phyloP scores from a whole-genome alignment of 805 yeast species.

The Lipomyces mesembrius region DNA sequence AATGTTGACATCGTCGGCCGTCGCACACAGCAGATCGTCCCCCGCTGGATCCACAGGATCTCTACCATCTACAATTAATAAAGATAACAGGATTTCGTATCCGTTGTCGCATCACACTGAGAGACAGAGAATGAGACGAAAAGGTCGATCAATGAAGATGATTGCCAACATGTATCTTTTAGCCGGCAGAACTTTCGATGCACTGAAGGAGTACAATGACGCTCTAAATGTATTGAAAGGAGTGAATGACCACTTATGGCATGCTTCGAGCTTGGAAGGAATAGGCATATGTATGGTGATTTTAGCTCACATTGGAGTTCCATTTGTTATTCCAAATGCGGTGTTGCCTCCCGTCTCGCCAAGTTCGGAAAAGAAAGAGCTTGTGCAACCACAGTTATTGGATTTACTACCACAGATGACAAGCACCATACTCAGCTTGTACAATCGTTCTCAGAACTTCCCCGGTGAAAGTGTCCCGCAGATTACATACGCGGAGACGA shows the following conservation, averaged over 20 bases:
- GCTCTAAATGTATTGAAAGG: slow-evolving; percentile 63
- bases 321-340: slow-evolving; percentile 49
- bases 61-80: slow-evolving; percentile 17
- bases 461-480: slow-evolving; percentile 82
- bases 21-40: slow-evolving; percentile 16
- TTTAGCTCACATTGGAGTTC: slow-evolving; percentile 59
- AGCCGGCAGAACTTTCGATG: slow-evolving; percentile 77
- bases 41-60: slow-evolving; percentile 29
- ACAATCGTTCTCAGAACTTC: slow-evolving; percentile 57
- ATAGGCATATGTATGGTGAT: slow-evolving; percentile 68
- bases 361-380: slow-evolving; percentile 12
- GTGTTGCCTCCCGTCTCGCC: slow-evolving; percentile 34
- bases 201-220: slow-evolving; percentile 74
- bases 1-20: slow-evolving; percentile 16
- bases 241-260: slow-evolving; percentile 80
- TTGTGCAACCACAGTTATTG: slow-evolving; percentile 32
- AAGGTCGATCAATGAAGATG: slow-evolving; percentile 76
- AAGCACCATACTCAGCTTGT: slow-evolving; percentile 41
- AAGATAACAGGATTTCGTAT: slow-evolving; percentile 23
- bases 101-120: slow-evolving; percentile 42
- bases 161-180: slow-evolving; percentile 76
- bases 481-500: slow-evolving; percentile 71
- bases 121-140: slow-evolving; percentile 53
- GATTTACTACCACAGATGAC: slow-evolving; percentile 38
- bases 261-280: slow-evolving; percentile 85